Percentiles rank a stretch among this genome's conserved stretches.
phyloP scores from a whole-genome alignment of 2,329 filamentous ascomycete genomes.

The Aphanoascus verrucosus region DNA sequence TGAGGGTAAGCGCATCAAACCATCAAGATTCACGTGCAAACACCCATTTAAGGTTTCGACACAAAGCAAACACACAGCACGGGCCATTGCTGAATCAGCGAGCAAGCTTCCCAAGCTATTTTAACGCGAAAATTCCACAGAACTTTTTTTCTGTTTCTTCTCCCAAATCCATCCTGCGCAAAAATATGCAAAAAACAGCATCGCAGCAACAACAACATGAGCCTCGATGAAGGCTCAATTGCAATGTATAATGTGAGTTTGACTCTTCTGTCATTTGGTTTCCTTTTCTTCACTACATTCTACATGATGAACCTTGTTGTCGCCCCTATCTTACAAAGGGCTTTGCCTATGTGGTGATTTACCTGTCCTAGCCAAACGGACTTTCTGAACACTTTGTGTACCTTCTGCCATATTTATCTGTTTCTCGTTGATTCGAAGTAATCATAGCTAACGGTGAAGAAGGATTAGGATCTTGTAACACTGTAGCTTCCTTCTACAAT shows the following conservation, averaged over 20 bases:
- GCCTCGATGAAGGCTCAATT: not conserved
- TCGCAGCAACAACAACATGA: not conserved
- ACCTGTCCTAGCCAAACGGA: slow-evolving; percentile 54
- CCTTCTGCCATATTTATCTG: not conserved
- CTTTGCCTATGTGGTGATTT: slow-evolving; percentile 43
- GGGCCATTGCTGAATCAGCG: not conserved
- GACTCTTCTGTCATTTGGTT: slow-evolving; percentile 15
- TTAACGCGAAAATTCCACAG: not conserved
- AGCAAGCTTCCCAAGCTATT: not conserved
- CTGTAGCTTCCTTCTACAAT: too few species aligned
- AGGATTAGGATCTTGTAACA: too few species aligned
- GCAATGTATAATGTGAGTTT: slow-evolving; percentile 18
- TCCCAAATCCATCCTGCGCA: not conserved
- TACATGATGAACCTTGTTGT: slow-evolving; percentile 50
- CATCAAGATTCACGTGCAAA: slow-evolving; percentile 1
- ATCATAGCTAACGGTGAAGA: not conserved
- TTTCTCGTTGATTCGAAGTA: not conserved
- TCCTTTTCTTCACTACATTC: slow-evolving; percentile 16
- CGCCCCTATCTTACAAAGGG: slow-evolving; percentile 49
- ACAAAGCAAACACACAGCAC: too few species aligned
- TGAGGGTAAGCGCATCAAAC: not conserved
- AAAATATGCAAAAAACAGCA: not conserved
- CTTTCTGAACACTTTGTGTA: slow-evolving; percentile 38
- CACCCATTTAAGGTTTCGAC: not conserved
- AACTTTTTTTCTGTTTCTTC: not conserved